These are phyloP conservation scores for Boletus speciosus DNA, from an alignment of 768 basidiomycete species.

Conservation along the genomic window DNA sequence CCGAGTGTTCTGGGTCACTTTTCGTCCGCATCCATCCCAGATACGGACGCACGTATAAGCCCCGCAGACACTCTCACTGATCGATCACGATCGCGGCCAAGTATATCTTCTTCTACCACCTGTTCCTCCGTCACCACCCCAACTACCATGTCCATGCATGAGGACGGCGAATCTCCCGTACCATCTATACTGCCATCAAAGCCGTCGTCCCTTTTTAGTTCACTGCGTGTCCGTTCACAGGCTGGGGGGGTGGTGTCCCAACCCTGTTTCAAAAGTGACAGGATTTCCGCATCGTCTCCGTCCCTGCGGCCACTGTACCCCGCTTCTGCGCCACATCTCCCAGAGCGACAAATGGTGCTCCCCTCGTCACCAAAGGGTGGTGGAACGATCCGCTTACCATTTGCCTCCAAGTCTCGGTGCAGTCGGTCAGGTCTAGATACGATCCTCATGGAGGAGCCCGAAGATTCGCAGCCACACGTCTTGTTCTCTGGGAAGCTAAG, in stretches of 20 bases:
- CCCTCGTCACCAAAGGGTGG: constrained; percentile 30
- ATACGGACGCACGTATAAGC: constrained; percentile 39
- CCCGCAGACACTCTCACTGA: constrained; percentile 41
- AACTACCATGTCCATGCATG: constrained; percentile 36
- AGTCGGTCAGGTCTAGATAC: constrained; percentile 15
- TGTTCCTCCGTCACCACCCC: constrained; percentile 43
- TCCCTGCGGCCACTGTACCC: constrained; percentile 38
- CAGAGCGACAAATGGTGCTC: constrained; percentile 33
- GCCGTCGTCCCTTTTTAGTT: constrained; percentile 31
- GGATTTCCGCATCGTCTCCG: constrained; percentile 28
- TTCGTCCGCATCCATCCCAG: constrained; percentile 45
- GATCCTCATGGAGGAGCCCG: constrained; percentile 26
- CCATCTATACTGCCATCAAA: constrained; percentile 39
- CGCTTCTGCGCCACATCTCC: constrained; percentile 37
- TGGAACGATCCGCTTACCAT: constrained; percentile 32
- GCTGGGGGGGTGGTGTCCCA: constrained; percentile 28
- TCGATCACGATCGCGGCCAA: constrained; percentile 54
- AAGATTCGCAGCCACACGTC: constrained; percentile 28
- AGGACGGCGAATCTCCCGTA: constrained; percentile 35
- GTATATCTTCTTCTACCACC: constrained; percentile 59
- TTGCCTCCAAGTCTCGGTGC: constrained; percentile 22
- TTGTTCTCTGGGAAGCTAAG: constrained; percentile 25
- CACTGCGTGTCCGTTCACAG: constrained; percentile 31
- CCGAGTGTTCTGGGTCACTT: constrained; percentile 67
- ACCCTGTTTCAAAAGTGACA: constrained; percentile 31